phyloP scores from a whole-genome alignment of 2,329 filamentous ascomycete species.

The Tolypocladium pustulatum region DNA sequence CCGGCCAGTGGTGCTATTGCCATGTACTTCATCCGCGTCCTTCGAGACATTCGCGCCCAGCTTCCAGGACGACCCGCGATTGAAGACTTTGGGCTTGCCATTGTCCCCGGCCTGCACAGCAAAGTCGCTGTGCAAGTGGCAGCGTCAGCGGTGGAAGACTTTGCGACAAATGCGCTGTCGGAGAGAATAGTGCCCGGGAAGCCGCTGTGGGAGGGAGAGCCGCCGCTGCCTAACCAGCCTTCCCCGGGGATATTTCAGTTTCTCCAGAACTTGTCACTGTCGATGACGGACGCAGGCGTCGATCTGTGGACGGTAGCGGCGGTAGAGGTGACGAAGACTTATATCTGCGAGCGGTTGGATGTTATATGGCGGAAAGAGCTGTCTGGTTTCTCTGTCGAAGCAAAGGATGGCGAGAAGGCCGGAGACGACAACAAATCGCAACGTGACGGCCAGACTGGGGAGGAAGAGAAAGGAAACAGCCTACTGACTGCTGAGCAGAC shows the following conservation, averaged over 20 bases:
- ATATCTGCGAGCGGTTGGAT: slow-evolving; percentile 40
- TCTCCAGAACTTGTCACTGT: slow-evolving; percentile 49
- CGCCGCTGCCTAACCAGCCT: slow-evolving; percentile 66
- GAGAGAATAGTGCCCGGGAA: slow-evolving; percentile 45
- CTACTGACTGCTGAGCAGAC: slow-evolving; percentile 14
- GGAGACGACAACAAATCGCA: slow-evolving; percentile 3
- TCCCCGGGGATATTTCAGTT: slow-evolving; percentile 66
- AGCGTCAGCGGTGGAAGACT: slow-evolving; percentile 34
- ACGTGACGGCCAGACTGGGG: slow-evolving; percentile 6
- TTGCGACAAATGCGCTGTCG: slow-evolving; percentile 30
- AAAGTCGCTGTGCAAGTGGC: slow-evolving; percentile 46
- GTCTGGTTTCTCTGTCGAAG: slow-evolving; percentile 11
- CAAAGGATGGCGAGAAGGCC: slow-evolving; percentile 1
- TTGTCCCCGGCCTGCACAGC: slow-evolving; percentile 55
- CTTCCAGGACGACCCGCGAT: slow-evolving; percentile 44
- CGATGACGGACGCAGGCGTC: slow-evolving; percentile 60
- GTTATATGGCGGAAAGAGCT: slow-evolving; percentile 35
- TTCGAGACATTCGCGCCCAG: slow-evolving; percentile 62
- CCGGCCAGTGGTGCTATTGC: slow-evolving; percentile 41
- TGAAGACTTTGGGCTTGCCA: slow-evolving; percentile 45
- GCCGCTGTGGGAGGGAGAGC: slow-evolving; percentile 71
- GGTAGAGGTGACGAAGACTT: slow-evolving; percentile 50
- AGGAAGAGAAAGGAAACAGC: background rate
- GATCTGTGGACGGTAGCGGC: slow-evolving; percentile 75
- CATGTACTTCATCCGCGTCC: slow-evolving; percentile 60